A percentile compares a stretch with the other conserved stretches of the same genome.
These are phyloP conservation scores for Paralagenidium karlingii DNA, from an alignment of 352 stramenopile species.

Conservation along the genomic window DNA sequence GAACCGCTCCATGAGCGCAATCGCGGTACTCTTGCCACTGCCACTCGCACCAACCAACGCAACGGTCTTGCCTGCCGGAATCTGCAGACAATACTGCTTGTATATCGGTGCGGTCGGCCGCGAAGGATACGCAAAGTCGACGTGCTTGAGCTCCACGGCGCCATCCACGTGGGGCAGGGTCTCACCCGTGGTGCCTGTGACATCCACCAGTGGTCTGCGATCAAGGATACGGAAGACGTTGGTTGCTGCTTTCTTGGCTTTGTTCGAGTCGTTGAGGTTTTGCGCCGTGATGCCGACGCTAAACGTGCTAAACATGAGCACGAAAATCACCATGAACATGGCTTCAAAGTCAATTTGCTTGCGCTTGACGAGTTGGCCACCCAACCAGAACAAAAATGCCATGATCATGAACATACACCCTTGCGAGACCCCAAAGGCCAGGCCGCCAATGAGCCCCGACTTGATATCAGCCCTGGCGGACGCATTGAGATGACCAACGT, in stretches of 20 bases:
- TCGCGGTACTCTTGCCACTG: constrained; percentile 20
- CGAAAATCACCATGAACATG: constrained; percentile 34
- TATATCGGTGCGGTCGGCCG: constrained; percentile 13
- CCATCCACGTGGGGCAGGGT: constrained; percentile 14
- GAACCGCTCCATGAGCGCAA: constrained; percentile 22
- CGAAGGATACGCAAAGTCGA: constrained; percentile 28
- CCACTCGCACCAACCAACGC: constrained; percentile 22
- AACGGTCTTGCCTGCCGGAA: constrained; percentile 18
- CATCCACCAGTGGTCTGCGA: constrained; percentile 30
- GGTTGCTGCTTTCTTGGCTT: constrained; percentile 37
- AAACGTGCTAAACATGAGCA: constrained; percentile 39
- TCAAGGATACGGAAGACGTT: constrained; percentile 81
- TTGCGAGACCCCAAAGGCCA: constrained; percentile 30
- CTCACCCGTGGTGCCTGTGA: constrained; percentile 6
- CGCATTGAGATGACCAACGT: constrained; percentile 11
- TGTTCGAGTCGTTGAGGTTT: constrained; percentile 23
- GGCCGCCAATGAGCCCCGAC: constrained; percentile 19
- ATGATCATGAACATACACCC: constrained; percentile 30
- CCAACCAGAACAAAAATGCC: constrained; percentile 44
- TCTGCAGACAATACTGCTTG: constrained; percentile 15
- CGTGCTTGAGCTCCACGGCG: constrained; percentile 18
- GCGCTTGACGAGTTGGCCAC: constrained; percentile 24
- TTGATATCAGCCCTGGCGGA: constrained; percentile 17
- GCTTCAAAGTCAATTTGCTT: constrained; percentile 24
- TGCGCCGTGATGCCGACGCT: constrained; percentile 43